These are phyloP conservation scores for Rhipidocladum racemiflorum DNA, from an alignment of 176 grass and related monocot genomes.

Conservation along the genomic window DNA sequence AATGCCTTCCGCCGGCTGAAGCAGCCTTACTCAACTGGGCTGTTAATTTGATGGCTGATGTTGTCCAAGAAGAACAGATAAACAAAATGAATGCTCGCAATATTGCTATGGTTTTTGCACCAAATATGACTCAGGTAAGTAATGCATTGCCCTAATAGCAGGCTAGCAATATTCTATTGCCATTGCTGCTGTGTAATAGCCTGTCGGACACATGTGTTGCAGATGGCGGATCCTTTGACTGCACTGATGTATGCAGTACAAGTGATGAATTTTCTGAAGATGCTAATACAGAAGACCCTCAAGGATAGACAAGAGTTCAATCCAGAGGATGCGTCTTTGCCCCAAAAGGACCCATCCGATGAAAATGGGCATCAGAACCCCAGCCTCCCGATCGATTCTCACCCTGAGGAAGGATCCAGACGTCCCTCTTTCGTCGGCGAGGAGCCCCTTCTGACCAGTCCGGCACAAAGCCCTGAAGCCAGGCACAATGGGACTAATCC, in stretches of 20 bases:
- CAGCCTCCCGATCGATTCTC: constrained; percentile 36
- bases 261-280: constrained; percentile 94
- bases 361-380: constrained; percentile 60
- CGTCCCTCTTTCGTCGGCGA: constrained; percentile 35
- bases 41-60: constrained; percentile 85
- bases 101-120: constrained; percentile 80
- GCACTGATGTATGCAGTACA: constrained; percentile 89
- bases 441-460: constrained; percentile 42
- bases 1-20: constrained; percentile 52
- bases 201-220: constrained; percentile 6
- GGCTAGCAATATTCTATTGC: neutral
- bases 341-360: constrained; percentile 45
- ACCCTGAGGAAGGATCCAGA: constrained; percentile 28
- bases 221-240: constrained; percentile 91
- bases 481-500: constrained; percentile 24
- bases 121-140: constrained; percentile 96
- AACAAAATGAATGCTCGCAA: constrained; percentile 91
- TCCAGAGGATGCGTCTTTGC: constrained; percentile 35
- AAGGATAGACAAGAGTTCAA: constrained; percentile 66
- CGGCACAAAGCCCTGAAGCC: constrained; percentile 22
- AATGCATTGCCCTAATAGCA: neutral
- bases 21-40: constrained; percentile 77
- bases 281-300: constrained; percentile 68
- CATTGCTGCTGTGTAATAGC: too few species aligned
- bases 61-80: constrained; percentile 62